These are phyloP conservation scores for Leccinum pellstonianum DNA, from an alignment of 768 basidiomycete species.

Conservation along the genomic window DNA sequence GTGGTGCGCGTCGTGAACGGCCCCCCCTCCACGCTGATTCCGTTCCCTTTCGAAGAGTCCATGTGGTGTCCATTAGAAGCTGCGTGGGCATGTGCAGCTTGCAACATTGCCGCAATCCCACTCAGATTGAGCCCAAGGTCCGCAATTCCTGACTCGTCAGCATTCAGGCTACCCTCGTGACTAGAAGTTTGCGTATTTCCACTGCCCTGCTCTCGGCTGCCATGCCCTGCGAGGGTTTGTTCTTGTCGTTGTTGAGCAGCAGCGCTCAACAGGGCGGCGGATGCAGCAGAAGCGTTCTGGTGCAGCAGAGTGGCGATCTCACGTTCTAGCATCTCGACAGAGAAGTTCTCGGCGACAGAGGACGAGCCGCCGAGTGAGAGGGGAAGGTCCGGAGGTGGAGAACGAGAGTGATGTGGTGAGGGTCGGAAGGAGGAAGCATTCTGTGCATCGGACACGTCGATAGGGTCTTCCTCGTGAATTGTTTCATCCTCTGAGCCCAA, in stretches of 20 bases:
- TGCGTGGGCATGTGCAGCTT: constrained; percentile 69
- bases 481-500: constrained; percentile 55
- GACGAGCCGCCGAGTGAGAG: constrained; percentile 41
- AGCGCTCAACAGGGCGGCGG: constrained; percentile 60
- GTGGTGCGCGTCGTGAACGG: constrained; percentile 61
- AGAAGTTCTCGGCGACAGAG: constrained; percentile 48
- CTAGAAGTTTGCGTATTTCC: constrained; percentile 11
- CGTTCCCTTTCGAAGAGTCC: constrained; percentile 46
- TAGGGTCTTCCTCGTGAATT: constrained; percentile 29
- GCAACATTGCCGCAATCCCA: constrained; percentile 74
- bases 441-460: constrained; percentile 32
- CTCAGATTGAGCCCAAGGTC: constrained; percentile 57
- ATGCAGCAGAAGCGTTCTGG: constrained; percentile 71
- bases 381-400: constrained; percentile 28
- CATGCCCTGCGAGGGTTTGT: constrained; percentile 40
- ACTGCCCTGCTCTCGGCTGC: constrained; percentile 29
- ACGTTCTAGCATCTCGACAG: constrained; percentile 73
- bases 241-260: constrained; percentile 67
- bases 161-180: constrained; percentile 16
- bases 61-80: constrained; percentile 48
- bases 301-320: constrained; percentile 74
- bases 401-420: constrained; percentile 16
- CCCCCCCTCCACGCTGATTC: constrained; percentile 45
- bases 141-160: constrained; percentile 19
- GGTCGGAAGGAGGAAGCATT: constrained; percentile 30